phyloP scores from a whole-genome alignment of 495 filamentous ascomycete species.

The Chaetomium fimeti region DNA sequence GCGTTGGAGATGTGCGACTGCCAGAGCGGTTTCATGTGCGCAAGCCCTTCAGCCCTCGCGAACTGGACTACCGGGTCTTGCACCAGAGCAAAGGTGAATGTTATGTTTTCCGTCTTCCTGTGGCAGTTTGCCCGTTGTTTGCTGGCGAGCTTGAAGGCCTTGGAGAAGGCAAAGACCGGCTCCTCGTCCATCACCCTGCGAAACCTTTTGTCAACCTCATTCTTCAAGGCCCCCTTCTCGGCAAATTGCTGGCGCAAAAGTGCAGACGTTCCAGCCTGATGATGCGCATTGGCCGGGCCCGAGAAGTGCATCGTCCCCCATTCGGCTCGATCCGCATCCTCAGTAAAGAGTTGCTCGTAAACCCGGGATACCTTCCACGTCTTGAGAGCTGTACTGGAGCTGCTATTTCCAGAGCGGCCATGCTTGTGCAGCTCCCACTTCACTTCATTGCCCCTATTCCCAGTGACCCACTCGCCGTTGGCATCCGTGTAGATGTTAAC shows the following conservation, averaged over 20 bases:
- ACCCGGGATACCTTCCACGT: slow-evolving; percentile 62
- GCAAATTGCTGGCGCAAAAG: slow-evolving; percentile 72
- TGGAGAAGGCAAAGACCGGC: slow-evolving; percentile 89
- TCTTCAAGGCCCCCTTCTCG: slow-evolving; percentile 59
- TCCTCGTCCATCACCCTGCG: slow-evolving; percentile 77
- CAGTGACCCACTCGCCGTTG: slow-evolving; percentile 88
- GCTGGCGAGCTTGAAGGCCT: slow-evolving; percentile 59
- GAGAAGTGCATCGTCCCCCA: slow-evolving; percentile 84
- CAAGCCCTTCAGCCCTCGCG: slow-evolving; percentile 76
- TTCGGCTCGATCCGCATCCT: slow-evolving; percentile 74
- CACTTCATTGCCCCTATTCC: slow-evolving; percentile 64
- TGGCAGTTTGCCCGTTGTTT: slow-evolving; percentile 27
- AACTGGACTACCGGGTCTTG: slow-evolving; percentile 86
- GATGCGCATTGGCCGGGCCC: slow-evolving; percentile 60
- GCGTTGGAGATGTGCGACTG: slow-evolving; percentile 64
- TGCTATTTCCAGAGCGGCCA: slow-evolving; percentile 10
- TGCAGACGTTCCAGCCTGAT: slow-evolving; percentile 70
- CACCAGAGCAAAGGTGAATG: slow-evolving; percentile 80
- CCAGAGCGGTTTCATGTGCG: slow-evolving; percentile 84
- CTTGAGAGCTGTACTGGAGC: slow-evolving; percentile 40
- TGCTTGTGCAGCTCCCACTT: slow-evolving; percentile 61
- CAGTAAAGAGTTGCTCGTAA: slow-evolving; percentile 68
- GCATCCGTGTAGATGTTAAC: slow-evolving; percentile 85
- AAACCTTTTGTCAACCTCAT: slow-evolving; percentile 59
- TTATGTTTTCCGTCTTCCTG: slow-evolving; percentile 52